phyloP scores from a whole-genome alignment of 345 rosid species.

The Carallia pectinifolia region DNA sequence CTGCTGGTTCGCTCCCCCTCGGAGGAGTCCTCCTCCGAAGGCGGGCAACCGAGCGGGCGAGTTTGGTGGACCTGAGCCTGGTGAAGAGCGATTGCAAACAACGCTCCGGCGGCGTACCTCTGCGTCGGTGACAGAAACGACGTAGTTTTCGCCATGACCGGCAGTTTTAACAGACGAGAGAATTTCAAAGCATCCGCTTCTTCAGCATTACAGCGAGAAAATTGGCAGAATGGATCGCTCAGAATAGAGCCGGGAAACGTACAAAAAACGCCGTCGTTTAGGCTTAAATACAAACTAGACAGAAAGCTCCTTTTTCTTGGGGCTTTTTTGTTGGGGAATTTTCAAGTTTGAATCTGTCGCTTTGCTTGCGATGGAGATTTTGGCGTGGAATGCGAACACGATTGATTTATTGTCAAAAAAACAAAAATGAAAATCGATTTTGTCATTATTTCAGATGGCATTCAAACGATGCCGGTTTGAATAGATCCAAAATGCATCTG shows the following conservation, averaged over 20 bases:
- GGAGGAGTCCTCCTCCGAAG: conserved; percentile 24
- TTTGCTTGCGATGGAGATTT: background rate
- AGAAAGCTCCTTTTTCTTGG: no score
- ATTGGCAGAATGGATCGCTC: no score
- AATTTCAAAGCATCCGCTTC: background rate
- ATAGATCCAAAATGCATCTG: no score
- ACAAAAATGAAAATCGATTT: no score
- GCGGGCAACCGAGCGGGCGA: conserved; percentile 50
- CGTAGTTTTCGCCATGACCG: conserved; percentile 17
- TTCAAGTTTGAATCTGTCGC: background rate
- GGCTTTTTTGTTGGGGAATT: no score
- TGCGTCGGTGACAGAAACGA: conserved; percentile 67
- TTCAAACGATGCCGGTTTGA: no score
- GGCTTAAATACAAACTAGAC: no score
- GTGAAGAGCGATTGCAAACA: conserved; percentile 75
- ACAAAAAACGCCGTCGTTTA: background rate
- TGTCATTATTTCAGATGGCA: no score
- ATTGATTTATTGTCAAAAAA: background rate
- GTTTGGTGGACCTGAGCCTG: conserved; percentile 91
- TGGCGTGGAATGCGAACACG: background rate
- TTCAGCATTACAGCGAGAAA: no score
- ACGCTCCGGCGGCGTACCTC: conserved; percentile 74
- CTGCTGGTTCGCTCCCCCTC: conserved; percentile 46
- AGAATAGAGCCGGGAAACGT: no score
- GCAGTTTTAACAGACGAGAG: background rate